phyloP scores from a whole-genome alignment of 805 yeast species.

The Pichia ethanolica region DNA sequence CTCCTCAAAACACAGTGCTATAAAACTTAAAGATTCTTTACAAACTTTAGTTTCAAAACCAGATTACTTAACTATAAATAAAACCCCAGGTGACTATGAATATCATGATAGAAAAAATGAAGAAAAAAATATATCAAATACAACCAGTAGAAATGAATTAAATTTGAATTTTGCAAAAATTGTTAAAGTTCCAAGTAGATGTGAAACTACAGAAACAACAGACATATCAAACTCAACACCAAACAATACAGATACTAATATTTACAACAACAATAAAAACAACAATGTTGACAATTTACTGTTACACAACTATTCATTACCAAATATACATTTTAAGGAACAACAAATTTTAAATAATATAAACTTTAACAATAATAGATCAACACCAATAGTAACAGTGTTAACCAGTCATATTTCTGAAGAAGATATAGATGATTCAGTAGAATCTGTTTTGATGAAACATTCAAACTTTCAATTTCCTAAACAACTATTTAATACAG shows the following conservation, averaged over 20 bases:
- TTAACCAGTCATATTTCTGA: not conserved
- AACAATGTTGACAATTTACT: too few relatives aligned
- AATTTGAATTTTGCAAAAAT: not conserved
- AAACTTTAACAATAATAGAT: not conserved
- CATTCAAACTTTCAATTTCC: not conserved
- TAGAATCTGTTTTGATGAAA: not conserved
- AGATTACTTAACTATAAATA: not conserved
- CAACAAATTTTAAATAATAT: not conserved
- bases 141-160: not conserved
- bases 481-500: not conserved
- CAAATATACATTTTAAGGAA: not conserved
- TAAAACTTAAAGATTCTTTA: conserved; percentile 2
- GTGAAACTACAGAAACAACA: not conserved
- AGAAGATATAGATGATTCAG: not conserved
- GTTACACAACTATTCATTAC: not conserved
- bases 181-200: not conserved
- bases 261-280: too few relatives aligned
- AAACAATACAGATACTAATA: not conserved
- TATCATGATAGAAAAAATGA: not conserved
- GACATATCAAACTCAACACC: not conserved
- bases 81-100: not conserved
- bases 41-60: conserved; percentile 6
- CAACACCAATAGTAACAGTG: not conserved
- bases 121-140: not conserved
- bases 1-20: not conserved